Conservation (phyloP, 2,329 filamentous ascomycete genomes). For the Volutella citrinella region DNA sequence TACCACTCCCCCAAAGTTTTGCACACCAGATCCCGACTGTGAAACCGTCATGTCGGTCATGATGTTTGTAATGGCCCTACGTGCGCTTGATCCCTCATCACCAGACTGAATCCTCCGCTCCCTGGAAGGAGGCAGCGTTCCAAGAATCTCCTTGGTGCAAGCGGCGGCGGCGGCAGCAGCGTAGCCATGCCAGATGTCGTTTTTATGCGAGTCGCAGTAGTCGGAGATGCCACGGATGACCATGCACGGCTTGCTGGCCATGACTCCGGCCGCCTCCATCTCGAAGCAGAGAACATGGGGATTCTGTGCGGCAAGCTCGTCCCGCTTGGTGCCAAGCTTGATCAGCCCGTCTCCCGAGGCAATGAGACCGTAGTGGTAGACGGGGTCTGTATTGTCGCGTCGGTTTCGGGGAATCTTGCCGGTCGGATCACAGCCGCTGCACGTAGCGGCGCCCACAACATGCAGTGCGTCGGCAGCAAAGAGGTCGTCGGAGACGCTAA, state of each 20-base stretch:
- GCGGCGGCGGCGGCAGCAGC: constrained; percentile 17
- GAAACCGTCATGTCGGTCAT: no score
- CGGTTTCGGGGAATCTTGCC: constrained; percentile 1
- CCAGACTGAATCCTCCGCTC: no score
- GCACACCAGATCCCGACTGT: no score
- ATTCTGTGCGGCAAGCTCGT: neutral
- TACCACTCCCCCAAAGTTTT: no score
- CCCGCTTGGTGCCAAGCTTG: constrained; percentile 2
- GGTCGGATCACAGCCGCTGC: constrained; percentile 6
- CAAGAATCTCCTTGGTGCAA: constrained; percentile 15
- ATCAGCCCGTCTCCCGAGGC: constrained; percentile 15
- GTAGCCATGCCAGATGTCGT: constrained; percentile 17
- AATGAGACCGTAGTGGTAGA: constrained; percentile 16
- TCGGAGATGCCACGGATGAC: constrained; percentile 20
- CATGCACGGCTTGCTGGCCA: constrained; percentile 13
- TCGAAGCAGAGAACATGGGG: constrained; percentile 14
- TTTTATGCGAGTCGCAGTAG: constrained; percentile 23
- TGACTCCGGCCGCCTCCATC: constrained; percentile 20
- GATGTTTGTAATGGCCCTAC: no score
- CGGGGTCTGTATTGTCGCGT: constrained; percentile 3
- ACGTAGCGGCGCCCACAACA: neutral
- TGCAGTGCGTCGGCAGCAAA: constrained; percentile 12
- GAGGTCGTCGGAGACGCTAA: constrained; percentile 10
- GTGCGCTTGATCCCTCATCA: no score
- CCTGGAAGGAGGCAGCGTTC: no score